Evolutionary conservation across 106 monocot genomes (phyloP).

Genomic region (Platanthera zijinensis): DNA sequence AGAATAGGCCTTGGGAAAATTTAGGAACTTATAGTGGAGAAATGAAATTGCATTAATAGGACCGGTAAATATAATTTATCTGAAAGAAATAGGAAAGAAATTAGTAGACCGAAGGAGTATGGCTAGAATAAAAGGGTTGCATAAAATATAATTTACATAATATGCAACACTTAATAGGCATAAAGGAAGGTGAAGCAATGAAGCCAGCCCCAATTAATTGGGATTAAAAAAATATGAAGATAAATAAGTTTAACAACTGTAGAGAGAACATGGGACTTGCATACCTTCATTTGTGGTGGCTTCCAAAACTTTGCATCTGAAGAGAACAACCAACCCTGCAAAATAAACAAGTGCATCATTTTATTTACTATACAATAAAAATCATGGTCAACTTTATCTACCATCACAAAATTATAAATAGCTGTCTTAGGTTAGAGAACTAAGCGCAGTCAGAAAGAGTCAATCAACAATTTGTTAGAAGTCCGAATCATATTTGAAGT

Average conservation of each 20-base stretch:
- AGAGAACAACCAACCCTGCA: conserved; percentile 93
- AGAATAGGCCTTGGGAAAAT: neutral
- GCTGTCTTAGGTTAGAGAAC: no score
- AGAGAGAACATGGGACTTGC: neutral
- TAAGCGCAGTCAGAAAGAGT: neutral
- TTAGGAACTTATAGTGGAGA: neutral
- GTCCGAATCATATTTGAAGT: no score
- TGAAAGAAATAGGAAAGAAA: neutral
- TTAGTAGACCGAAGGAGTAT: neutral
- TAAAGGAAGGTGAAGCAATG: neutral
- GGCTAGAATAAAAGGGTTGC: neutral
- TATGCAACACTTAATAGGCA: neutral
- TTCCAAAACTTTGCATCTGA: conserved; percentile 91
- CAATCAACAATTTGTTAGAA: no score
- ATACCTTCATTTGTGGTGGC: conserved; percentile 88
- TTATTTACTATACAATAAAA: neutral
- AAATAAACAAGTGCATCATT: neutral
- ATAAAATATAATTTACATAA: neutral
- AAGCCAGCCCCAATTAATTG: neutral
- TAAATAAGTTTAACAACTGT: neutral
- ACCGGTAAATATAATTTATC: neutral
- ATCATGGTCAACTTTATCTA: no score
- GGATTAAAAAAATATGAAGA: neutral
- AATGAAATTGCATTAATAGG: neutral
- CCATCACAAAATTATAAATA: no score